phyloP scores from a whole-genome alignment of 1,284 basidiomycete genomes.

The Ganoderma lingzhi region DNA sequence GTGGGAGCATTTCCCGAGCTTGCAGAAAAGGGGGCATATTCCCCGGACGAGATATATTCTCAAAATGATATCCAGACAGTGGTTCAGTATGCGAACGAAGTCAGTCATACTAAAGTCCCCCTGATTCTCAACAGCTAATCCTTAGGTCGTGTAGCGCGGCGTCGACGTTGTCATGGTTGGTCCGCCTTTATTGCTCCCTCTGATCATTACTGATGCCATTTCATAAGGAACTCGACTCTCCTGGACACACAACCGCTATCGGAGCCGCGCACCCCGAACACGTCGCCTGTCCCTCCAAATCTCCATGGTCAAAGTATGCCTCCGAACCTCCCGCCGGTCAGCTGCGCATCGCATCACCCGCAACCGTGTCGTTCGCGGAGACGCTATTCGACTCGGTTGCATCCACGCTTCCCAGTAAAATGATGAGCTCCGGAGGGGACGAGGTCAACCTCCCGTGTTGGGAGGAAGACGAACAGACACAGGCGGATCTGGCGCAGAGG shows the following conservation, averaged over 20 bases:
- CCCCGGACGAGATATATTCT: conserved; percentile 61
- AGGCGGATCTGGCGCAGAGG: conserved; percentile 52
- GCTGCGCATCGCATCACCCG: conserved; percentile 66
- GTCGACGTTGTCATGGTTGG: conserved; percentile 68
- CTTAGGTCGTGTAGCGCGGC: conserved; percentile 58
- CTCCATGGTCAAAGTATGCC: conserved; percentile 71
- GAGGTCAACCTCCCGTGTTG: conserved; percentile 81
- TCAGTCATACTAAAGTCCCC: conserved; percentile 32
- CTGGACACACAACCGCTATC: conserved; percentile 80
- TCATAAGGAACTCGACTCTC: conserved; percentile 65
- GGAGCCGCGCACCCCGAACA: conserved; percentile 70
- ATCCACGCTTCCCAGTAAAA: conserved; percentile 55
- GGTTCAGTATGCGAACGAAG: conserved; percentile 73
- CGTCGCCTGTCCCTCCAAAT: conserved; percentile 70
- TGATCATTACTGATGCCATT: neutral
- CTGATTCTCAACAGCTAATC: neutral
- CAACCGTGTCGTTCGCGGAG: conserved; percentile 51
- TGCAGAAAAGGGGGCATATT: conserved; percentile 73
- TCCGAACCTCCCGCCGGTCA: conserved; percentile 84
- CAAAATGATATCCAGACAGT: conserved; percentile 66
- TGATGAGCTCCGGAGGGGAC: conserved; percentile 84
- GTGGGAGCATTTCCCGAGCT: conserved; percentile 69
- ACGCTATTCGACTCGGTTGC: conserved; percentile 51
- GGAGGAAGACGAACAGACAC: conserved; percentile 63
- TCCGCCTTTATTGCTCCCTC: neutral